A percentile compares a stretch with the other conserved stretches of the same genome.
Conservation (phyloP, 129 eudicot species). For the Ambrosia trifida region DNA sequence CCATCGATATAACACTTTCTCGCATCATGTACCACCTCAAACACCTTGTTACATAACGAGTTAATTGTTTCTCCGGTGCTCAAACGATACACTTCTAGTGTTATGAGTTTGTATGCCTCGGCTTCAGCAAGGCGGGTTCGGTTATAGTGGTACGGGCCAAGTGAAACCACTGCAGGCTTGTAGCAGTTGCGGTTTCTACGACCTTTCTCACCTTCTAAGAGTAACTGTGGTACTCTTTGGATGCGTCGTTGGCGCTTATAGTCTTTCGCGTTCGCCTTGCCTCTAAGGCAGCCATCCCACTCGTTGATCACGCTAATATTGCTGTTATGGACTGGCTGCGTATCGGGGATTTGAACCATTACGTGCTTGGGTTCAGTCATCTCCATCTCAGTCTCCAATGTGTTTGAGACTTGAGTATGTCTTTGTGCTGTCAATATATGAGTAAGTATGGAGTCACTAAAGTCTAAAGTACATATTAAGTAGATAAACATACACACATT, state of each 20-base stretch:
- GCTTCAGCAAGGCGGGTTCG: neutral
- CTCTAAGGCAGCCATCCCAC: neutral
- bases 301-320: neutral
- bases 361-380: slow-evolving; percentile 4
- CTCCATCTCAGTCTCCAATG: no score
- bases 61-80: neutral
- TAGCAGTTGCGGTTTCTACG: slow-evolving; percentile 13
- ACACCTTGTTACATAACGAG: slow-evolving; percentile 17
- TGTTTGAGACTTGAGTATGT: neutral
- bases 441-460: neutral
- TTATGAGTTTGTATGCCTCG: slow-evolving; percentile 6
- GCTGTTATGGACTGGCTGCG: neutral
- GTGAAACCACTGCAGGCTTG: slow-evolving; percentile 29
- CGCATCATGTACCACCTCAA: slow-evolving; percentile 6
- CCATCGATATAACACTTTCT: slow-evolving; percentile 27
- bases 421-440: neutral
- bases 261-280: neutral
- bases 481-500: no score
- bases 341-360: slow-evolving; percentile 4
- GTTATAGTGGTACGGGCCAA: slow-evolving; percentile 34
- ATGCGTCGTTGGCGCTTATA: neutral
- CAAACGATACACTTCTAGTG: slow-evolving; percentile 9
- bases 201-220: slow-evolving; percentile 14
- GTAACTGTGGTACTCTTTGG: slow-evolving; percentile 24
- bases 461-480: neutral